These are phyloP conservation scores for Oryza glaberrima DNA, from an alignment of 176 grass and related monocot genomes.

Conservation along the genomic window DNA sequence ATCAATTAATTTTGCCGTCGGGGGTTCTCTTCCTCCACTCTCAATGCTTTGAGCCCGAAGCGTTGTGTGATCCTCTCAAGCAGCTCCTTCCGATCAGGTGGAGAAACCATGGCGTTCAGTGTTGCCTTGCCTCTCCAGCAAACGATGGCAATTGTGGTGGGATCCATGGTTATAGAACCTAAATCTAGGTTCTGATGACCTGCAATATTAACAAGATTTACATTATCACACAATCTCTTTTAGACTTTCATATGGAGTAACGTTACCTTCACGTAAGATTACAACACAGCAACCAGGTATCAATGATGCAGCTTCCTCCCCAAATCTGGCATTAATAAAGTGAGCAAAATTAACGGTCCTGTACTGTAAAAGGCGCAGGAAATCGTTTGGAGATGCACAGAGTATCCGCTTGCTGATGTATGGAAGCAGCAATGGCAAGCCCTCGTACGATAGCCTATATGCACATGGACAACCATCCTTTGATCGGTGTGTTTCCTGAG, in stretches of 20 bases:
- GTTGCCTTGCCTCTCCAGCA: constrained; percentile 97
- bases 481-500: constrained; percentile 85
- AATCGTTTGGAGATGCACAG: constrained; percentile 62
- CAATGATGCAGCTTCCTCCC: constrained; percentile 57
- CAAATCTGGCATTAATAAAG: constrained; percentile 55
- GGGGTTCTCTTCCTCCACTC: not conserved
- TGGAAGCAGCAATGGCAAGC: constrained; percentile 73
- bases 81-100: constrained; percentile 70
- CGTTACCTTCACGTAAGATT: constrained; percentile 66
- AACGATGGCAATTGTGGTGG: constrained; percentile 70
- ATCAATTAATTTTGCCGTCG: constrained; percentile 14
- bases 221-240: constrained; percentile 1
- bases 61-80: constrained; percentile 66
- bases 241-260: not conserved
- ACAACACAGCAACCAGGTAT: constrained; percentile 82
- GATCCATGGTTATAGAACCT: constrained; percentile 46
- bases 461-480: constrained; percentile 79
- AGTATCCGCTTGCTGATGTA: constrained; percentile 69
- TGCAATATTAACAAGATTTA: constrained; percentile 37
- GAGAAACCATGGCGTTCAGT: constrained; percentile 85
- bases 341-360: constrained; percentile 70
- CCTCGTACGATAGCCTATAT: constrained; percentile 86
- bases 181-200: constrained; percentile 32
- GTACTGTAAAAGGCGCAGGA: constrained; percentile 71
- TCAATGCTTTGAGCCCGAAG: constrained; percentile 30